Base-by-base conservation (phyloP, 164 flowering plant genomes). In the Sextonia rubra region DNA sequence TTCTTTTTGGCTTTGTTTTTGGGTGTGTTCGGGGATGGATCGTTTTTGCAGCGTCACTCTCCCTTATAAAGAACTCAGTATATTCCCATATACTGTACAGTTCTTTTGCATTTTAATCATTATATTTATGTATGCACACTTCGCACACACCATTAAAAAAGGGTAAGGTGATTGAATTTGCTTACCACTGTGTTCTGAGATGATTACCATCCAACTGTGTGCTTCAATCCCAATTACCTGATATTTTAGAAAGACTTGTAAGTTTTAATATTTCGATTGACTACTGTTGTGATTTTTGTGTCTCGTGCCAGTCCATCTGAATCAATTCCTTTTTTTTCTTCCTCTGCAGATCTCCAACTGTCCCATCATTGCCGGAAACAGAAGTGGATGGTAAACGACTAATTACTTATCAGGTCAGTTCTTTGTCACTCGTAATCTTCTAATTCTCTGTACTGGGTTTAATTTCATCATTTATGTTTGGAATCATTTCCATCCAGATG, bases 361-460 rank as follows among this genome's bases (percentile, higher is more conserved):
- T 56, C 12, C 86, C 85, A 58, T 76, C 83, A 22, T 70, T 78
- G 77, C 83, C 89, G 37, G 95, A 91, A 77, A 72, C 83, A 8
- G 80, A 70, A 37, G 79, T 73, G 12, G 97, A 93, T 81, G 97
- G 97, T 66, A 96, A 93, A 76, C 89, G 97, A 15, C 86, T 77
- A 0, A 93, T 96, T 20, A 76, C 81, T 44, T 68, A 77, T 73
- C 91, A 93, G 91, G 99, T 93, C 56, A 76, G 81, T 47, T 65
- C 20, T 58, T 69, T 52, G 64, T 72, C 47, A 24, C 47, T 14
- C 6, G 2, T 60, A 12, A 12, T 0, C n/a, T 55, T 15, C 44
- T 20, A 14, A n/a, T 24, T 2, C 26, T 26, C 30, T 60, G 44
- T 37, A 2, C 3, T 69, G 60, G 58, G n/a, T 25, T 1, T 2